Percentiles rank a stretch among this genome's conserved stretches.
phyloP scores from a whole-genome alignment of 805 yeast genomes.

The Sungouiozyma intestinalis region DNA sequence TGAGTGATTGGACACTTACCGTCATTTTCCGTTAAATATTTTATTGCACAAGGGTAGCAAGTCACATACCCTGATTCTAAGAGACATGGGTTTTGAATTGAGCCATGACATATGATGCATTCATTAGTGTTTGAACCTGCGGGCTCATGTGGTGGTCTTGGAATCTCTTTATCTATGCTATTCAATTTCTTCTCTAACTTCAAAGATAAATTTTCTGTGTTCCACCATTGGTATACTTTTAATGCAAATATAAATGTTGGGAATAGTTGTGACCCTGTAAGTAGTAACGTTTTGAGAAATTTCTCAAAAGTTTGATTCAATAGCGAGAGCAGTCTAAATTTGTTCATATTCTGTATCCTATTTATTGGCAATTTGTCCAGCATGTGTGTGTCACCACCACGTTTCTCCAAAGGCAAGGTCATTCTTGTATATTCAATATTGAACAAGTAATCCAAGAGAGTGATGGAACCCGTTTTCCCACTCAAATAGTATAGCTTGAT shows the following conservation, averaged over 20 bases:
- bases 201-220: slow-evolving; percentile 58
- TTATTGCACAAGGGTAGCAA: slow-evolving; percentile 78
- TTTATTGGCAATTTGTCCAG: slow-evolving; percentile 2
- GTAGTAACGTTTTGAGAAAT: slow-evolving; percentile 5
- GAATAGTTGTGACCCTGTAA: slow-evolving; percentile 39
- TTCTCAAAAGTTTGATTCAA: slow-evolving; percentile 9
- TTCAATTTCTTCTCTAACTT: slow-evolving; percentile 42
- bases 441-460: slow-evolving; percentile 49
- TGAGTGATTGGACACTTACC: slow-evolving; percentile 77
- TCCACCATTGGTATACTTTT: slow-evolving; percentile 92
- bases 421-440: slow-evolving; percentile 48
- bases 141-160: slow-evolving; percentile 9
- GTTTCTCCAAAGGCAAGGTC: slow-evolving; percentile 11
- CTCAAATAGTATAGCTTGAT: slow-evolving; percentile 57
- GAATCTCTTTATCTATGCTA: slow-evolving; percentile 35
- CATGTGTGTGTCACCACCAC: neutral
- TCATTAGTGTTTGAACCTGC: neutral
- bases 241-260: slow-evolving; percentile 75
- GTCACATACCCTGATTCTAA: slow-evolving; percentile 88
- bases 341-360: slow-evolving; percentile 27
- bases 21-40: slow-evolving; percentile 41
- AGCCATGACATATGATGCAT: slow-evolving; percentile 64
- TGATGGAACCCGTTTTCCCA: slow-evolving; percentile 53
- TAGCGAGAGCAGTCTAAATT: slow-evolving; percentile 18
- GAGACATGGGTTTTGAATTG: slow-evolving; percentile 67